Evolutionary conservation across 805 yeast genomes (phyloP).

Genomic region (Spencermartinsiella europaea): DNA sequence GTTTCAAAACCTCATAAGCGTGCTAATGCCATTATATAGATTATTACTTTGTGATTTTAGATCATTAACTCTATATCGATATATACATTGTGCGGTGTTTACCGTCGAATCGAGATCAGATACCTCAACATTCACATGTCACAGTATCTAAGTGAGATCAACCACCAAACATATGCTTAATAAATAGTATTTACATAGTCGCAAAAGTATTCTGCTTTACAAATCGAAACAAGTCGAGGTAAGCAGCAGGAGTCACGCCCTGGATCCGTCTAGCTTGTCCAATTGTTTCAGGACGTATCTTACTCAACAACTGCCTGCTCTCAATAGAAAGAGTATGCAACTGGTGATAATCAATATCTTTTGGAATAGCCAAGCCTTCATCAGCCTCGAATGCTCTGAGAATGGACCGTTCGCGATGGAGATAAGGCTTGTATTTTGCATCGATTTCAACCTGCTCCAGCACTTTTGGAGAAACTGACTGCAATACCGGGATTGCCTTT

Average conservation of each 20-base stretch:
- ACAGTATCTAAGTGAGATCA: too few species aligned
- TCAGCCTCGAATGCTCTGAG: slow-evolving; percentile 78
- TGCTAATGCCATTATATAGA: too few species aligned
- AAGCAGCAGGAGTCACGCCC: slow-evolving; percentile 92
- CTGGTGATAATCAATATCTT: slow-evolving; percentile 53
- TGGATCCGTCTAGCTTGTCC: slow-evolving; percentile 95
- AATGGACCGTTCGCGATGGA: slow-evolving; percentile 64
- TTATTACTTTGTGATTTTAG: too few species aligned
- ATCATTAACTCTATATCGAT: too few species aligned
- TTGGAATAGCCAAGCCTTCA: slow-evolving; percentile 70
- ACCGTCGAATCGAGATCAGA: too few species aligned
- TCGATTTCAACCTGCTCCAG: slow-evolving; percentile 65
- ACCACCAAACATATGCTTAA: too few species aligned
- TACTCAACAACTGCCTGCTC: slow-evolving; percentile 61
- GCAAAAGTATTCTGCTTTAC: slow-evolving; percentile 13
- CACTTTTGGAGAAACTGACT: slow-evolving; percentile 40
- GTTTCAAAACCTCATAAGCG: too few species aligned
- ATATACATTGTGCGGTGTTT: too few species aligned
- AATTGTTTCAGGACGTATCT: slow-evolving; percentile 77
- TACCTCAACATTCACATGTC: too few species aligned
- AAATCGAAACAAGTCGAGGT: slow-evolving; percentile 61
- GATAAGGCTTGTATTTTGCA: slow-evolving; percentile 76
- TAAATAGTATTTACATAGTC: neutral
- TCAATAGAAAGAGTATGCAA: slow-evolving; percentile 70
- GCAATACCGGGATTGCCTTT: slow-evolving; percentile 36